Conservation (phyloP, 1,284 basidiomycete genomes). For the Austropuccinia psidii region DNA sequence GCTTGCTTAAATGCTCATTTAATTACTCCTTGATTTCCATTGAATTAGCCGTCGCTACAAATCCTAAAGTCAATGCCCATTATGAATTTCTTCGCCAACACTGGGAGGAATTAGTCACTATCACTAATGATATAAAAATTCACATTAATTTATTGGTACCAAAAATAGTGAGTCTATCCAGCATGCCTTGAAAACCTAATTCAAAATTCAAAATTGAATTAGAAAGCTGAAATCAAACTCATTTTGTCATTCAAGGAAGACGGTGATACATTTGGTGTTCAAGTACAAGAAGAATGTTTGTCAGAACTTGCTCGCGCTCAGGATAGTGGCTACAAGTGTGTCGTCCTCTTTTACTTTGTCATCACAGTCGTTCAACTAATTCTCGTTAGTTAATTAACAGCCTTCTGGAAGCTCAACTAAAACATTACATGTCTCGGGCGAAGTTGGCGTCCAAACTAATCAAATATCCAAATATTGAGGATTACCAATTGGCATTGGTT, state of each 20-base stretch:
- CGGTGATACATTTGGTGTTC: conserved; percentile 27
- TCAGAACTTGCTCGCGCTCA: conserved; percentile 32
- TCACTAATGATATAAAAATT: conserved; percentile 34
- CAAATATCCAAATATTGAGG: conserved; percentile 29
- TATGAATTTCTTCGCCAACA: conserved; percentile 26
- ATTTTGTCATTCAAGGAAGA: conserved; percentile 12
- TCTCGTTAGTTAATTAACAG: background rate
- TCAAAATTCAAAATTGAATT: background rate
- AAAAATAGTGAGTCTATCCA: conserved; percentile 16
- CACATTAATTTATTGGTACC: conserved; percentile 31
- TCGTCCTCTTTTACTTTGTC: background rate
- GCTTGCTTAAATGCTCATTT: background rate
- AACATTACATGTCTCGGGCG: conserved; percentile 26
- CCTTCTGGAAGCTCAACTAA: conserved; percentile 31
- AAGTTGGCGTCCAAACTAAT: conserved; percentile 34
- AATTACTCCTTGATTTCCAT: too few species aligned
- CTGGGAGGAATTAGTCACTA: conserved; percentile 31
- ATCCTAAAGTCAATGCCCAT: conserved; percentile 28
- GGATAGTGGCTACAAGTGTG: conserved; percentile 31
- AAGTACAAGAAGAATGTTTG: conserved; percentile 36
- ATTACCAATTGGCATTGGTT: conserved; percentile 35
- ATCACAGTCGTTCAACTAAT: background rate
- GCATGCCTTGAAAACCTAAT: background rate
- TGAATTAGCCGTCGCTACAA: conserved; percentile 1
- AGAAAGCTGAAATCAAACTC: background rate